These are phyloP conservation scores for Candida odintsovae DNA, from an alignment of 805 yeast genomes.

Conservation along the genomic window DNA sequence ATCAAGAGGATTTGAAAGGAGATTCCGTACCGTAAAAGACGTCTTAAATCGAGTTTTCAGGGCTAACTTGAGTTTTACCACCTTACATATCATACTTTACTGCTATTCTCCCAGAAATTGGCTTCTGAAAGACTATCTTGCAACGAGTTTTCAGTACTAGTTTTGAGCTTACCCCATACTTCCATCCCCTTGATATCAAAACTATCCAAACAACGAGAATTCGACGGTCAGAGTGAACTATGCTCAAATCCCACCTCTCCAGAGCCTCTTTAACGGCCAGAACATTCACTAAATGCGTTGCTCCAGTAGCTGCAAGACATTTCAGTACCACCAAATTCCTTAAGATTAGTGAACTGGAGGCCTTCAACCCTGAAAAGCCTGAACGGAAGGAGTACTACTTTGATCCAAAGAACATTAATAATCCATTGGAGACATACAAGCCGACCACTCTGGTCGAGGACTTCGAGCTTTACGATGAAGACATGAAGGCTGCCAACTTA, in stretches of 20 bases:
- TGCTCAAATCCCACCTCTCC: neutral
- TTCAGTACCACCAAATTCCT: constrained; percentile 2
- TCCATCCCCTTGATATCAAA: neutral
- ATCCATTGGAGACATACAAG: constrained; percentile 35
- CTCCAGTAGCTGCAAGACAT: neutral
- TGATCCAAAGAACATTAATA: constrained; percentile 26
- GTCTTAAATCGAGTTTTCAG: neutral
- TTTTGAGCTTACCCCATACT: neutral
- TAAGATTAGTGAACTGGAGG: constrained; percentile 17
- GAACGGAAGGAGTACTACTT: constrained; percentile 11
- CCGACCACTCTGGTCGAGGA: constrained; percentile 25
- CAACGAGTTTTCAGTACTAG: neutral
- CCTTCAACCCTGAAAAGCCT: constrained; percentile 18
- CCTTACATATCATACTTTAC: too few species aligned
- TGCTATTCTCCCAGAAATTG: neutral
- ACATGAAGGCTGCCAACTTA: constrained; percentile 18
- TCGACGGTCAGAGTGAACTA: neutral
- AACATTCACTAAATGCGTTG: neutral
- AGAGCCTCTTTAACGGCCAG: neutral
- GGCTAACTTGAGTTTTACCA: neutral
- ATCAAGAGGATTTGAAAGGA: neutral
- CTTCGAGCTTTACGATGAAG: constrained; percentile 33
- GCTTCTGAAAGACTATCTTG: neutral
- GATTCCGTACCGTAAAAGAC: neutral
- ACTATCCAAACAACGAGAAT: neutral